Conservation (phyloP, 2,329 filamentous ascomycete species). For the Calonectria pauciramosa region DNA sequence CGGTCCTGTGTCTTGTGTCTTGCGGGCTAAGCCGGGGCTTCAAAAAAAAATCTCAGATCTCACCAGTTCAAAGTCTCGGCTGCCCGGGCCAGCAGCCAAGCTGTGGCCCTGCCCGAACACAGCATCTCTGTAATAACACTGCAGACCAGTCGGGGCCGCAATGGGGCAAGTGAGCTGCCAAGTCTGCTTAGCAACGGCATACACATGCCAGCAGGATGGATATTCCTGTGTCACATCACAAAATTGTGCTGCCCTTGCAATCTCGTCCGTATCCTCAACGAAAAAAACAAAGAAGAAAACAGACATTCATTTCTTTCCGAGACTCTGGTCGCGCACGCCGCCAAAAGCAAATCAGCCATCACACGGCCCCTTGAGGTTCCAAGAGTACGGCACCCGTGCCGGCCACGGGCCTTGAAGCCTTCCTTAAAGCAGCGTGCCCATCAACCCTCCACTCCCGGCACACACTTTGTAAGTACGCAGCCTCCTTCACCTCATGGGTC, state of each 20-base stretch:
- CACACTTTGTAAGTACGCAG: conserved; percentile 15
- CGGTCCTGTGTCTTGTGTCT: background rate
- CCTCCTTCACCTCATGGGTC: background rate
- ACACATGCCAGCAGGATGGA: background rate
- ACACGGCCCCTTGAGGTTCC: background rate
- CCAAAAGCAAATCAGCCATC: conserved; percentile 2
- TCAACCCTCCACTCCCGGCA: conserved; percentile 20
- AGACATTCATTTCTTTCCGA: background rate
- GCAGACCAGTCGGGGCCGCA: background rate
- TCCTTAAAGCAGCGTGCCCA: conserved; percentile 7
- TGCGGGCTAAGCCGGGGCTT: background rate
- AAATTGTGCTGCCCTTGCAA: background rate
- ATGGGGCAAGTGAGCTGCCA: background rate
- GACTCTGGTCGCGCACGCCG: background rate
- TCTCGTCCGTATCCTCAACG: background rate
- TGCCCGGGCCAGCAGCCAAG: no score
- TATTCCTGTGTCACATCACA: background rate
- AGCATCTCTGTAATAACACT: background rate
- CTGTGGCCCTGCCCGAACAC: background rate
- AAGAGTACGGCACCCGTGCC: conserved; percentile 7
- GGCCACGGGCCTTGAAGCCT: background rate
- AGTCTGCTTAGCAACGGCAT: conserved; percentile 8
- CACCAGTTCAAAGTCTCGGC: background rate
- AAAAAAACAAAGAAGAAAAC: background rate
- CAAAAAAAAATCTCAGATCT: background rate